Conservation (phyloP, 192 early-diverging fungal genomes). For the Backusella morwellensis region DNA sequence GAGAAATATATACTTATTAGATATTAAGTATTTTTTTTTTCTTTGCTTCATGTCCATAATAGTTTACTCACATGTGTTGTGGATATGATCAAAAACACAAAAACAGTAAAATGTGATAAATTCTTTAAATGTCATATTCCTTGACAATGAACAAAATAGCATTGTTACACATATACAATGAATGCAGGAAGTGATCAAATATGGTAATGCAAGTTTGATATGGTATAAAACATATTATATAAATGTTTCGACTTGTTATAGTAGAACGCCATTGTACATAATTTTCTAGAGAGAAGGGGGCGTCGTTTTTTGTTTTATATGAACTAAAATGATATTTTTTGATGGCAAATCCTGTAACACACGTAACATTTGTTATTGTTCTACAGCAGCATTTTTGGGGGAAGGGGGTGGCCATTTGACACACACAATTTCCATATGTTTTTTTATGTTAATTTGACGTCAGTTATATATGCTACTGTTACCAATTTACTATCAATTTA, state of each 20-base stretch:
- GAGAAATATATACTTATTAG: neutral
- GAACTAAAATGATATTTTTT: neutral
- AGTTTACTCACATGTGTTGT: neutral
- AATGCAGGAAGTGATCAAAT: neutral
- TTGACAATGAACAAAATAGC: neutral
- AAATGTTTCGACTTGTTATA: neutral
- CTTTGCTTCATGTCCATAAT: neutral
- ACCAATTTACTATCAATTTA: neutral
- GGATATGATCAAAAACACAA: neutral
- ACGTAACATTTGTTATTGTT: neutral
- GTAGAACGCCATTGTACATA: neutral
- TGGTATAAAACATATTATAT: neutral
- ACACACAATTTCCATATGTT: neutral
- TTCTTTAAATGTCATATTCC: constrained; percentile 3
- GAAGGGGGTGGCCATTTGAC: neutral
- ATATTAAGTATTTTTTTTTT: neutral
- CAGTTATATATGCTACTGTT: neutral
- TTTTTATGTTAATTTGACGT: constrained; percentile 6
- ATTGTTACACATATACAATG: neutral
- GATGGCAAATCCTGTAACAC: neutral
- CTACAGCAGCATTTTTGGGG: neutral
- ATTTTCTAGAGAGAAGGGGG: neutral
- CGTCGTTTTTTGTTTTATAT: neutral
- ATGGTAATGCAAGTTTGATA: neutral
- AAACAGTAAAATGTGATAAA: neutral